Base-by-base conservation (phyloP, 2,329 filamentous ascomycete species). In the Pseudogymnoascus sp. region DNA sequence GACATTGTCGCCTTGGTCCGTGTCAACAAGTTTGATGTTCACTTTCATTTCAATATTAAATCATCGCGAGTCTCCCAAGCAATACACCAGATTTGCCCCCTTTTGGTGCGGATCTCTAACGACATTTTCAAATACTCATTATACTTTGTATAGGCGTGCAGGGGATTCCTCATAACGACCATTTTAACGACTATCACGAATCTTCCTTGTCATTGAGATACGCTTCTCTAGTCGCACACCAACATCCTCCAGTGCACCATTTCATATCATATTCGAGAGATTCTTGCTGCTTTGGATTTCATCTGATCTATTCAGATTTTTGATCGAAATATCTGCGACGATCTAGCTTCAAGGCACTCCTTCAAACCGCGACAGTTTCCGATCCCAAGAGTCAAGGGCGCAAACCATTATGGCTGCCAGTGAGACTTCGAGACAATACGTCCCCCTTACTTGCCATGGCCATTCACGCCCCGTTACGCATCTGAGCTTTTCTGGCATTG, bases 381-480 rank as follows among this genome's bases (percentile, higher is more conserved):
- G 25, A 30, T 52, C 19, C 25, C 7, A 52, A 30, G 45, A 36
- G 19, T 7, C 30, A 41, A 60, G 23, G 33, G 58, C 58, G 36
- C 58, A 59, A 36, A 59, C 58, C 30, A 66, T 61, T 39, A 73
- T 73, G 72, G 70, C 67, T 39, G 66, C 52, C 35, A 64, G 62
- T 25, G 71, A 70, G 62, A 68, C 64, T 25, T 64, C 68, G 5
- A 73, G 72, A 61, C 65, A 70, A 62, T 72, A 72, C 63, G 87
- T 90, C 62, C 88, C 88, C 66, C 78, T 90, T 71, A 91, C 88
- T 66, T 90, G 88, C 74, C 88, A 90, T 75, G 88, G 88, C 64
- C 88, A 91, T 73, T 90, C 87, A 62, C 81, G 88, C 68, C 88
- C 88, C 30, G 87, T 91, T 66, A 88, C 87, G 11, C 88, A 91